phyloP scores from a whole-genome alignment of 257 asterid species.

The Linderniella brevidens region DNA sequence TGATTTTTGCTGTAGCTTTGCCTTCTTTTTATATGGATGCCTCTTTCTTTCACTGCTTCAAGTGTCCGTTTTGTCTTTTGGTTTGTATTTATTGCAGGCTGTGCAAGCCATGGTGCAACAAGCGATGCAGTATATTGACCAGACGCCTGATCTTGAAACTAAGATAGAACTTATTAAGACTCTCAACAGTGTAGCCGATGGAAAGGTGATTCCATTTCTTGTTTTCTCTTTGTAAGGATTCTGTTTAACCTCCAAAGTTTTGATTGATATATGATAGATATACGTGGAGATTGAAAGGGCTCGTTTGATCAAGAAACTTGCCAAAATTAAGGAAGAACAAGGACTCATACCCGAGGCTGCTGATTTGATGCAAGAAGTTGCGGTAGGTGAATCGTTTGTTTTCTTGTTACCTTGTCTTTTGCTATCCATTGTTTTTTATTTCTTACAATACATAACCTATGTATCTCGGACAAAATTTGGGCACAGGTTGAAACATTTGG shows the following conservation, averaged over 20 bases:
- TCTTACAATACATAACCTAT: neutral
- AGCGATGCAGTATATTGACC: slow-evolving; percentile 87
- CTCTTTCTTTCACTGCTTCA: no score
- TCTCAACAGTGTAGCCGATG: slow-evolving; percentile 82
- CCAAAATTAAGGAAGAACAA: slow-evolving; percentile 85
- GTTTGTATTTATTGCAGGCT: slow-evolving; percentile 35
- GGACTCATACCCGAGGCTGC: slow-evolving; percentile 90
- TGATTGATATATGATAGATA: slow-evolving; percentile 27
- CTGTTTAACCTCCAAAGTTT: neutral
- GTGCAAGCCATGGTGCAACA: slow-evolving; percentile 96
- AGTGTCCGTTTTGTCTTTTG: neutral
- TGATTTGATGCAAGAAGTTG: slow-evolving; percentile 98
- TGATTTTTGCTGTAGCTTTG: no score
- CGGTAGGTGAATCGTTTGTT: slow-evolving; percentile 49
- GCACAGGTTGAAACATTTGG: slow-evolving; percentile 92
- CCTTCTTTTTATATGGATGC: no score
- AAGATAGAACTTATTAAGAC: slow-evolving; percentile 86
- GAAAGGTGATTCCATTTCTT: slow-evolving; percentile 43
- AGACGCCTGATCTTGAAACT: slow-evolving; percentile 82
- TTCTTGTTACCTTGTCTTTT: no score
- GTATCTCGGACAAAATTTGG: slow-evolving; percentile 7
- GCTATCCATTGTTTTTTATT: no score
- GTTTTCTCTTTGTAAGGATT: neutral
- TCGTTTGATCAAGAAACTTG: slow-evolving; percentile 82
- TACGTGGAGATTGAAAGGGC: slow-evolving; percentile 98